Percentiles rank a stretch among this genome's conserved stretches.
These are phyloP conservation scores for Cyclanthera cordifolia DNA, from an alignment of 306 rosid species.

Conservation along the genomic window DNA sequence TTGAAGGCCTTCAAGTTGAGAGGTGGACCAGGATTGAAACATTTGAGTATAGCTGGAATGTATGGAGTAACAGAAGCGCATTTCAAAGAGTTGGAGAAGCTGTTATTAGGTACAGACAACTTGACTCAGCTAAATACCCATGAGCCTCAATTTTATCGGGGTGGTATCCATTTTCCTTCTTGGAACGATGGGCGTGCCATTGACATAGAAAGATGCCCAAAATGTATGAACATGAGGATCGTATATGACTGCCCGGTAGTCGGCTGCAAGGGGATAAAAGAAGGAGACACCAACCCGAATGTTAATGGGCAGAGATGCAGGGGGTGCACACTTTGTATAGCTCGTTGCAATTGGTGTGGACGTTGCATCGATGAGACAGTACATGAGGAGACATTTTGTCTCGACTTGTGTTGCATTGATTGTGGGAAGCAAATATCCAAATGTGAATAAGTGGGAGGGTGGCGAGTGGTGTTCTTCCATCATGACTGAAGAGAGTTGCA, in stretches of 20 bases:
- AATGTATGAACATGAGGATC: slow-evolving; percentile 31
- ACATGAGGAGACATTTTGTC: slow-evolving; percentile 38
- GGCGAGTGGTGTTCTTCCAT: not conserved
- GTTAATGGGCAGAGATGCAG: slow-evolving; percentile 29
- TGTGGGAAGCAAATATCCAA: slow-evolving; percentile 30
- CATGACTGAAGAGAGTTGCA: no score
- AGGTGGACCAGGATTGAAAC: slow-evolving; percentile 49
- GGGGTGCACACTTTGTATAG: slow-evolving; percentile 40
- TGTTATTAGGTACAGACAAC: slow-evolving; percentile 45
- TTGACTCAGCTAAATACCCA: slow-evolving; percentile 29
- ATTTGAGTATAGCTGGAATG: slow-evolving; percentile 76
- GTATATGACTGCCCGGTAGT: slow-evolving; percentile 55
- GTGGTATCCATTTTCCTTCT: slow-evolving; percentile 20
- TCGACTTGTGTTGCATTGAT: slow-evolving; percentile 33
- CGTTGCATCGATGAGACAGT: slow-evolving; percentile 35
- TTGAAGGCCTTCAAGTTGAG: slow-evolving; percentile 48
- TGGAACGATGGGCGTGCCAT: slow-evolving; percentile 36
- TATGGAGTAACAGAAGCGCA: slow-evolving; percentile 54
- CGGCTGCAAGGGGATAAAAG: slow-evolving; percentile 31
- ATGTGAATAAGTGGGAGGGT: slow-evolving; percentile 19
- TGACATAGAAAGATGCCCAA: slow-evolving; percentile 47
- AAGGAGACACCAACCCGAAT: slow-evolving; percentile 11
- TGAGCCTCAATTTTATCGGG: slow-evolving; percentile 36
- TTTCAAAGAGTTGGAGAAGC: slow-evolving; percentile 59
- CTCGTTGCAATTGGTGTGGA: slow-evolving; percentile 41